These are phyloP conservation scores for Phytophthora sp. DNA, from an alignment of 352 stramenopile species.

Conservation along the genomic window DNA sequence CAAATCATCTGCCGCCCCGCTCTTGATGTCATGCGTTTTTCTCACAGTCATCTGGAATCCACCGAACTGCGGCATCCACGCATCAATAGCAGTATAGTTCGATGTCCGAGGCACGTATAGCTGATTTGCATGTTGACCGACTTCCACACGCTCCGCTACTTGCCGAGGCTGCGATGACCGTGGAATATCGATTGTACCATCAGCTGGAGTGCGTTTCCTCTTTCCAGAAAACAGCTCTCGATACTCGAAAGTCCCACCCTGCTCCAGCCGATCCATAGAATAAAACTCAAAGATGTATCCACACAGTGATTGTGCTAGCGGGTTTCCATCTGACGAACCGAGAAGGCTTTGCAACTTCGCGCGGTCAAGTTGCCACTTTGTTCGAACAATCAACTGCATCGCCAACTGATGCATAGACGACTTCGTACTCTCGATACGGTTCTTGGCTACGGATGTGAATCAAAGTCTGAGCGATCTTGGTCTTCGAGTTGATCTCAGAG, in stretches of 20 bases:
- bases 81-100: conserved; percentile 37
- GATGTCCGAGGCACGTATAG: conserved; percentile 37
- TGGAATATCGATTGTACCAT: conserved; percentile 28
- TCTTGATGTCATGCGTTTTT: conserved; percentile 31
- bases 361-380: too few relatives aligned
- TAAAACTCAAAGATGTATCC: too few relatives aligned
- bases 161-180: too few relatives aligned
- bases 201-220: not conserved
- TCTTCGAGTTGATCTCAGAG: too few relatives aligned
- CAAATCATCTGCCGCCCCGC: conserved; percentile 7
- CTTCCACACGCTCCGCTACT: conserved; percentile 28
- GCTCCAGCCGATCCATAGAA: conserved; percentile 39
- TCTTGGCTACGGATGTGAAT: too few relatives aligned
- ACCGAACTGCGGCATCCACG: conserved; percentile 38
- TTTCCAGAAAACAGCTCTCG: conserved; percentile 29
- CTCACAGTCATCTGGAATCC: conserved; percentile 38
- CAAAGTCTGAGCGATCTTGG: too few relatives aligned
- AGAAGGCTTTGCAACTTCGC: too few relatives aligned
- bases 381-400: too few relatives aligned
- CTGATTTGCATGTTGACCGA: conserved; percentile 25
- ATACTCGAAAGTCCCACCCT: conserved; percentile 30
- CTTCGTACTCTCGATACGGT: too few relatives aligned
- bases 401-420: too few relatives aligned
- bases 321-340: too few relatives aligned
- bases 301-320: too few relatives aligned